Evolutionary conservation across 2,329 filamentous ascomycete species (phyloP), one percentile per base, ranked within the genome.

Genomic region (Anthostomella pinea): DNA sequence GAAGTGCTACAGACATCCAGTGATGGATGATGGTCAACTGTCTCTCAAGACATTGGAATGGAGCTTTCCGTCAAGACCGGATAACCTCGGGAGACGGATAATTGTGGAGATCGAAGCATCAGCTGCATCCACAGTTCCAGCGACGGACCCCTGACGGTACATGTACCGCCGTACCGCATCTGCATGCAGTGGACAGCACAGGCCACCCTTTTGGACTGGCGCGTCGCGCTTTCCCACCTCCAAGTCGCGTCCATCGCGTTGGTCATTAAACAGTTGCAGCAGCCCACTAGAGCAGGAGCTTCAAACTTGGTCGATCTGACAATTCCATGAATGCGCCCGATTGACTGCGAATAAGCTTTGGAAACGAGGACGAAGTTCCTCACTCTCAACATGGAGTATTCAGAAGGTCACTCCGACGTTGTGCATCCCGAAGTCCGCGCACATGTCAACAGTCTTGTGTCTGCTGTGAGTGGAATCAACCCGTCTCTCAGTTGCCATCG

Each of bases 351-450:
- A 37, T 26, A 30, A 20, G 9, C 24, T 43, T 33, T 35, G 46
- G 46, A 44, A 16, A 38, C 42, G 44, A 41, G 45, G 41, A 42
- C 33, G 35, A 32, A 33, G 35, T 46, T 38, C 42, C 40, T 48
- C 38, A 36, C 25, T 26, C 17, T 34, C 51, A 66, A 48, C 11
- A 82, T 83, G 79, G 77, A 81, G 60, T 54, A 68, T 40, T 60
- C 58, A 46, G 75, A 78, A 33, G 69, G 62, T 39, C 59, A 62
- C 38, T 67, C 63, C 48, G 79, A 81, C 58, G 72, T 84, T 41
- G 85, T 97, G 38, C 89, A 97, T 60, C 87, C 89, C 26, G 87
- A 95, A 69, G 88, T 96, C 55, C 84, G 90, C 58, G 89, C 90
- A 18, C 87, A 96, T 66, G 83, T 98, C 58, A 91, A 87, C 67